Evolutionary conservation across 2,329 filamentous ascomycete species (phyloP), one percentile per base, ranked within the genome.

Genomic region (Sphaerulina vaccinii): DNA sequence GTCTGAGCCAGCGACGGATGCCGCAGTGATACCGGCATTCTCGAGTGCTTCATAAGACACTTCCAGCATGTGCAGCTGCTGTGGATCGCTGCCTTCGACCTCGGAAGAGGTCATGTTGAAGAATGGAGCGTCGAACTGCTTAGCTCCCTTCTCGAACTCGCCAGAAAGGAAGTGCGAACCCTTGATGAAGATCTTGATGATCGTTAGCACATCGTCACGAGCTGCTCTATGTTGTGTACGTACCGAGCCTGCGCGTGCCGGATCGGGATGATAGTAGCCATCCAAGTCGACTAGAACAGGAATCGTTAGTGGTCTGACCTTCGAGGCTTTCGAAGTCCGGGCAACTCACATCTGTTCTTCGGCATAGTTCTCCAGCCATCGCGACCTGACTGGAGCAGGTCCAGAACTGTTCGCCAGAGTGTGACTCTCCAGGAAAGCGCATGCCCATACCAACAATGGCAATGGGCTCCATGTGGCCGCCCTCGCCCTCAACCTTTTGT

Each of bases 361-460:
- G n/a, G n/a, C 24, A 11, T 29, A 29, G 8, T 11, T 11, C 8
- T 29, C 24, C 24, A 29, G 8, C 8, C 24, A 29, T 11, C 13
- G 24, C 24, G 24, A 27, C 39, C 32, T 18, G 21, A 37, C 48
- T 44, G 19, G 27, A 51, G 39, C 29, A 51, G n/a, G 21, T 51
- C 40, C 48, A 51, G 40, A 51, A 51, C 21, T 32, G 23, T 9
- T 39, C 40, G 19, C 27, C 27, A 32, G 39, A 44, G 48, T 51
- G 29, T 35, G 48, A 36, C 36, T 38, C 47, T 41, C 47, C 47
- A 21, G 48, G 40, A 40, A 51, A 44, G 11, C 39, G 40, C 48
- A 50, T 50, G 19, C n/a, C 48, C 48, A 51, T 51, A 15, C 48
- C 48, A 13, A 51, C 48, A 19, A 51, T 51, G 48, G 48, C 48